Percentiles rank a stretch among this genome's conserved stretches.
Evolutionary conservation across 768 basidiomycete genomes (phyloP).

Genomic region (Boletus pseudopeckii): DNA sequence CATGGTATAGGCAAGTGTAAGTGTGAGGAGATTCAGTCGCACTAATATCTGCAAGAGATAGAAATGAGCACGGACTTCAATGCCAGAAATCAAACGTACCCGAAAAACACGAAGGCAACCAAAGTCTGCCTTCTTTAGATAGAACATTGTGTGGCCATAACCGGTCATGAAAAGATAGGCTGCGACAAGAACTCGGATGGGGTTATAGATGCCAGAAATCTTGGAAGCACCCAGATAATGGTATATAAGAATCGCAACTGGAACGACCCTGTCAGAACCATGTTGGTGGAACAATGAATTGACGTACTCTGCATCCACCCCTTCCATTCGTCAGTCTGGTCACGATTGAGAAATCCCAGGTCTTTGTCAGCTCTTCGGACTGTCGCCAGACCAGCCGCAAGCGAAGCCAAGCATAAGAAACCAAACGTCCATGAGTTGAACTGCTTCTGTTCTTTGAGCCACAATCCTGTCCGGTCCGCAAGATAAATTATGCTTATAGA

Average conservation of each 20-base stretch:
- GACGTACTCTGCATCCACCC: conserved; percentile 94
- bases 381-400: conserved; percentile 60
- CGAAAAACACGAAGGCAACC: conserved; percentile 73
- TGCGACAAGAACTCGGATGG: conserved; percentile 83
- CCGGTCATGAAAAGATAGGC: conserved; percentile 92
- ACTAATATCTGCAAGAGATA: conserved; percentile 55
- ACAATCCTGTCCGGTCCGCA: conserved; percentile 83
- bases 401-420: conserved; percentile 49
- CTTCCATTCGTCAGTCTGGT: conserved; percentile 97
- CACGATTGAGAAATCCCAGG: conserved; percentile 83
- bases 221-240: conserved; percentile 90
- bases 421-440: conserved; percentile 69
- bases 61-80: background rate
- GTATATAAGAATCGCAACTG: conserved; percentile 88
- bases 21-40: conserved; percentile 78
- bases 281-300: background rate
- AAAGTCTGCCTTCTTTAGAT: conserved; percentile 87
- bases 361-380: conserved; percentile 76
- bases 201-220: conserved; percentile 90
- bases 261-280: background rate
- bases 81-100: conserved; percentile 34
- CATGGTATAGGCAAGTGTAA: conserved; percentile 85
- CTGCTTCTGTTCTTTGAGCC: conserved; percentile 88
- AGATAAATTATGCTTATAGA: conserved; percentile 66
- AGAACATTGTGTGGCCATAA: conserved; percentile 86